These are phyloP conservation scores for Pythium utonaiense DNA, from an alignment of 352 stramenopile genomes.

Conservation along the genomic window DNA sequence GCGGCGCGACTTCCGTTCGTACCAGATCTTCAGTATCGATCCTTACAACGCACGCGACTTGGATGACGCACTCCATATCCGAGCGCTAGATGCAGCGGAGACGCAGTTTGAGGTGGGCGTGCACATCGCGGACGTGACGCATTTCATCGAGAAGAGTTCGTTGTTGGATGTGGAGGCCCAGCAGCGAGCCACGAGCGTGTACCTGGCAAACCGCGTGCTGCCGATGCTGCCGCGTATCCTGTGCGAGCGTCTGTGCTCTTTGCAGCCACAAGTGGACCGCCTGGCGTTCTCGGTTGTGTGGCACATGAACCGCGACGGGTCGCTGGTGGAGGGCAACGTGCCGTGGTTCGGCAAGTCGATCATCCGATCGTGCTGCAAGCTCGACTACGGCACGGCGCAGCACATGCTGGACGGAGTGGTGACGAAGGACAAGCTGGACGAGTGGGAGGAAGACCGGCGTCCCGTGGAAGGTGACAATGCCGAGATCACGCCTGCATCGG, in stretches of 20 bases:
- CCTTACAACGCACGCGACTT: constrained; percentile 95
- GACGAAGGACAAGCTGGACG: constrained; percentile 57
- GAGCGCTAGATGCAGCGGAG: constrained; percentile 45
- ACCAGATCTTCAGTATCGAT: constrained; percentile 97
- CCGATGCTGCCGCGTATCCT: constrained; percentile 97
- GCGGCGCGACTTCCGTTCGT: constrained; percentile 88
- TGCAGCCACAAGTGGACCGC: constrained; percentile 96
- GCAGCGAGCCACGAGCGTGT: constrained; percentile 93
- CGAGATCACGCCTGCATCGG: constrained; percentile 43
- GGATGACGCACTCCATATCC: constrained; percentile 95
- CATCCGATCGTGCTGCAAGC: constrained; percentile 96
- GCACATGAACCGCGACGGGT: constrained; percentile 96
- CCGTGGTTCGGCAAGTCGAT: constrained; percentile 97
- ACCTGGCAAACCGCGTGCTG: constrained; percentile 93
- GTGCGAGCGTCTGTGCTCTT: constrained; percentile 95
- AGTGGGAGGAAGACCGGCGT: constrained; percentile 56
- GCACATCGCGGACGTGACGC: constrained; percentile 98
- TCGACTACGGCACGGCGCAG: constrained; percentile 97
- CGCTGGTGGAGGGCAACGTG: constrained; percentile 74
- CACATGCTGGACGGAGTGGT: constrained; percentile 94
- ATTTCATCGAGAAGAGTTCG: constrained; percentile 91
- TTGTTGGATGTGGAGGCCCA: constrained; percentile 93
- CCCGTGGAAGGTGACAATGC: constrained; percentile 41
- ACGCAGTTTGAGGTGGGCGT: constrained; percentile 91
- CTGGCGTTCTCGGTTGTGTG: constrained; percentile 95